Conservation (phyloP, 805 yeast genomes). For the Barnettozyma sucrosica region DNA sequence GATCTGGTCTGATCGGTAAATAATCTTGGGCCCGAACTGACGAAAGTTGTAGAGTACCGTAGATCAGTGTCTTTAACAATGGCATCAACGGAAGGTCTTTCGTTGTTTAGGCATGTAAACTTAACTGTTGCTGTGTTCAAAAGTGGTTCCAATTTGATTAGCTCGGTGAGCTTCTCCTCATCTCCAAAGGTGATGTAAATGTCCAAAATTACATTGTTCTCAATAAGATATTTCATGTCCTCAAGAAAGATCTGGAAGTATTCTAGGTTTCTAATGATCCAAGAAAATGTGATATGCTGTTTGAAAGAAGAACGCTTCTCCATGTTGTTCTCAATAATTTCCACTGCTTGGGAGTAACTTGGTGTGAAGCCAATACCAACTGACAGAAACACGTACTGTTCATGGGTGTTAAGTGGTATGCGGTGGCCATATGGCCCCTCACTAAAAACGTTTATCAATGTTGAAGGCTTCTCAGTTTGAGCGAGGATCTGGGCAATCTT, state of each 20-base stretch:
- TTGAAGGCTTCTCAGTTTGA: conserved; percentile 27
- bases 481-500: conserved; percentile 32
- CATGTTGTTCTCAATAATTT: conserved; percentile 19
- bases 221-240: conserved; percentile 35
- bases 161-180: neutral
- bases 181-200: conserved; percentile 16
- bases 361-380: conserved; percentile 53
- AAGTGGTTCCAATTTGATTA: conserved; percentile 2
- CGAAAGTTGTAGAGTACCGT: conserved; percentile 40
- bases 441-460: conserved; percentile 34
- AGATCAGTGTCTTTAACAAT: conserved; percentile 19
- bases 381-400: conserved; percentile 37
- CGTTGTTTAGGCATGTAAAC: conserved; percentile 3
- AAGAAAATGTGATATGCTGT: conserved; percentile 42
- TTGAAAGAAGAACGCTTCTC: neutral
- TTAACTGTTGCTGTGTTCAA: conserved; percentile 1
- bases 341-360: conserved; percentile 36
- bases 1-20: conserved; percentile 54
- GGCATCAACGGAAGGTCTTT: conserved; percentile 13
- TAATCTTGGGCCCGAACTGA: conserved; percentile 59
- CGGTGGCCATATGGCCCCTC: conserved; percentile 62
- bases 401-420: conserved; percentile 34
- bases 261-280: conserved; percentile 54
- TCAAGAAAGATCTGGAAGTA: conserved; percentile 43
- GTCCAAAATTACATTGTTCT: conserved; percentile 21